Percentiles rank a stretch among this genome's conserved stretches.
These are phyloP conservation scores for Juglanconis juglandina DNA, from an alignment of 2,329 filamentous ascomycete genomes.

Conservation along the genomic window DNA sequence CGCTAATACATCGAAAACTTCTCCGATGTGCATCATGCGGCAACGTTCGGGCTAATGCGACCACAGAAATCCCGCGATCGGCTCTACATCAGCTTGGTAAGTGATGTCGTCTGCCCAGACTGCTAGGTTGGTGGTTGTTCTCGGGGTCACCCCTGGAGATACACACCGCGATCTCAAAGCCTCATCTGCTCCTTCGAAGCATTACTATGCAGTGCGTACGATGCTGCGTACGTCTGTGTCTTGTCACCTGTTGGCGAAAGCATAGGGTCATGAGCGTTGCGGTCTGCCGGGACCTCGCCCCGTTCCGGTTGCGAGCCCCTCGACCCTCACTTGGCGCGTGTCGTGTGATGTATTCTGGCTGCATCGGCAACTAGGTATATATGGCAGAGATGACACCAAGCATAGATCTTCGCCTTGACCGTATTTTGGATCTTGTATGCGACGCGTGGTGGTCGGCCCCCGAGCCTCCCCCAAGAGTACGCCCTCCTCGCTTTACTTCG, in stretches of 20 bases:
- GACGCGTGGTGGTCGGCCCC: background rate
- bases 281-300: too few species aligned
- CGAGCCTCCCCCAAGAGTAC: too few species aligned
- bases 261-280: too few species aligned
- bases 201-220: background rate
- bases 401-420: background rate
- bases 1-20: too few species aligned
- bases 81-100: too few species aligned
- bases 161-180: background rate
- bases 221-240: too few species aligned
- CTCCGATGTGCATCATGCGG: too few species aligned
- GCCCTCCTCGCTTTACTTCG: background rate
- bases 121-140: background rate
- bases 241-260: too few species aligned
- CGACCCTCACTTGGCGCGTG: background rate
- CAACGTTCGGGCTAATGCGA: too few species aligned
- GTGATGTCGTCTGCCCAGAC: too few species aligned
- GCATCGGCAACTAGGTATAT: background rate
- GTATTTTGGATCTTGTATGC: background rate
- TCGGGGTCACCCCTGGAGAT: background rate
- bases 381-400: background rate
- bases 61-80: too few species aligned
- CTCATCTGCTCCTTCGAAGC: background rate
- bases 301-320: background rate
- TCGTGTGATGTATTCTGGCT: background rate